These are phyloP conservation scores for Aspergillus ostianus DNA, from an alignment of 495 filamentous ascomycete genomes.

Conservation along the genomic window DNA sequence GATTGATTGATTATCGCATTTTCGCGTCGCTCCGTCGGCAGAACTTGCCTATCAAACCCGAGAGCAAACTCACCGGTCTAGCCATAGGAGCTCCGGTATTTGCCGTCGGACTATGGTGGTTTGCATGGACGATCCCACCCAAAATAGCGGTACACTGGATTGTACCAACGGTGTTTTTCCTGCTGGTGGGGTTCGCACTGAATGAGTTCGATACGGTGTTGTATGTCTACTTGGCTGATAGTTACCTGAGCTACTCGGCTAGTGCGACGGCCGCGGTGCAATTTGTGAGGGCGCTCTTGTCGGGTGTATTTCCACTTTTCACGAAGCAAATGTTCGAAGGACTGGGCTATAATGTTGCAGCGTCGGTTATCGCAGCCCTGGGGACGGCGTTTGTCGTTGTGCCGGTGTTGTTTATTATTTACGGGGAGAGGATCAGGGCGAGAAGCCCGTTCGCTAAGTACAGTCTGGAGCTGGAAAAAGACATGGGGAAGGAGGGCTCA, in stretches of 20 bases:
- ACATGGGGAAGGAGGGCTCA: background rate
- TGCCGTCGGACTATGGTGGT: conserved; percentile 40
- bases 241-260: conserved; percentile 42
- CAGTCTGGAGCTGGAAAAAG: conserved; percentile 26
- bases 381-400: conserved; percentile 40
- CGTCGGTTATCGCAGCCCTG: conserved; percentile 36
- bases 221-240: conserved; percentile 45
- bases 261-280: conserved; percentile 41
- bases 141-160: conserved; percentile 30
- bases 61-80: conserved; percentile 46
- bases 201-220: conserved; percentile 46
- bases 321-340: conserved; percentile 36
- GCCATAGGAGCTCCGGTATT: conserved; percentile 39
- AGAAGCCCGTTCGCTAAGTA: conserved; percentile 43
- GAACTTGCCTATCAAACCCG: conserved; percentile 22
- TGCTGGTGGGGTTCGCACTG: conserved; percentile 41
- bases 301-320: conserved; percentile 43
- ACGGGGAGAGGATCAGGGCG: conserved; percentile 36
- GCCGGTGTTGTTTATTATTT: conserved; percentile 33
- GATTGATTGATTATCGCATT: conserved; percentile 31
- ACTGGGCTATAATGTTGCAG: conserved; percentile 39
- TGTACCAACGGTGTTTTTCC: conserved; percentile 31
- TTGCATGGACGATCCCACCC: conserved; percentile 47
- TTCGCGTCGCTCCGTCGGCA: conserved; percentile 15
- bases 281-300: conserved; percentile 36